Evolutionary conservation across 192 early-diverging fungal species (phyloP).

Genomic region (Kickxella alabastrina): DNA sequence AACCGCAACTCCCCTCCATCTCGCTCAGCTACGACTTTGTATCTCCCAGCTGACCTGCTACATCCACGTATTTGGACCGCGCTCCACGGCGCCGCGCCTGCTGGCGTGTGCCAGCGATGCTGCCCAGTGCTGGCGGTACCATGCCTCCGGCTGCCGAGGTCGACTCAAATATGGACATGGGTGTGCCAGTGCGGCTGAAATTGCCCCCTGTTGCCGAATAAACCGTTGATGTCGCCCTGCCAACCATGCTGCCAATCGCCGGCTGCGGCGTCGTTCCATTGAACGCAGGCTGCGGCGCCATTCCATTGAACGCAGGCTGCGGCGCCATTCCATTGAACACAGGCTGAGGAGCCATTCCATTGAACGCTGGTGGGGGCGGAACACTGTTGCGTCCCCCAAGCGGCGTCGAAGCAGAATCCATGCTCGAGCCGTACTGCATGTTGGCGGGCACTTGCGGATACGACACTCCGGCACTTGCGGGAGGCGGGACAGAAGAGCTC

Average conservation of each 20-base stretch:
- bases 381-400: neutral
- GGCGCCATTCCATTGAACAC: neutral
- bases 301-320: neutral
- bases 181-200: conserved; percentile 31
- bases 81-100: conserved; percentile 33
- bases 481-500: conserved; percentile 15
- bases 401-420: conserved; percentile 1
- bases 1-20: too few species aligned
- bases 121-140: conserved; percentile 12
- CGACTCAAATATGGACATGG: conserved; percentile 10
- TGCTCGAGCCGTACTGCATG: neutral
- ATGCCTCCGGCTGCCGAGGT: conserved; percentile 3
- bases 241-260: neutral
- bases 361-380: neutral
- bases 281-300: neutral
- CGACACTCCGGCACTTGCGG: neutral
- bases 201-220: conserved; percentile 17
- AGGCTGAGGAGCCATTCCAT: neutral
- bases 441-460: conserved; percentile 2
- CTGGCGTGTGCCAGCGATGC: too few species aligned
- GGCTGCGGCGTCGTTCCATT: neutral
- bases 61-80: conserved; percentile 53
- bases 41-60: conserved; percentile 49
- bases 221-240: conserved; percentile 5
- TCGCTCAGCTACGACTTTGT: too few species aligned